phyloP scores from a whole-genome alignment of 805 yeast genomes.

The Starmerella ratchasimensis region DNA sequence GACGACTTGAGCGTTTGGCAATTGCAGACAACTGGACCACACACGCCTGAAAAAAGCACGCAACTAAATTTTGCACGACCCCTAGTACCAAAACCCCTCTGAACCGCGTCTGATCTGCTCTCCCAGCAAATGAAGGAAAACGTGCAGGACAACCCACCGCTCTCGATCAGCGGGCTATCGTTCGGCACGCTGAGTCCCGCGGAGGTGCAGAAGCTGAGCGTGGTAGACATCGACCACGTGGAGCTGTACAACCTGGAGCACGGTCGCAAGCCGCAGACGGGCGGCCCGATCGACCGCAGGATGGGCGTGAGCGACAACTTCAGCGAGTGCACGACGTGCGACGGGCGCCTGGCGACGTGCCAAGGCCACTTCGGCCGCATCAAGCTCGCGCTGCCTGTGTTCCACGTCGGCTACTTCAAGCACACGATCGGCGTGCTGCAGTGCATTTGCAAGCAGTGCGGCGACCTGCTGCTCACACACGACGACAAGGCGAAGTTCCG shows the following conservation, averaged over 20 bases:
- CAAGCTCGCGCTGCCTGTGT: slow-evolving; percentile 84
- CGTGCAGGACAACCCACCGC: slow-evolving; percentile 68
- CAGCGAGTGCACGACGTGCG: slow-evolving; percentile 82
- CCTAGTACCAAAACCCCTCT: no score
- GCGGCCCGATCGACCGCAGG: slow-evolving; percentile 80
- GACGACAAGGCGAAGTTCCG: slow-evolving; percentile 53
- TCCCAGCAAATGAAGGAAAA: slow-evolving; percentile 32
- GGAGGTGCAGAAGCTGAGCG: slow-evolving; percentile 85
- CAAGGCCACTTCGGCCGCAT: slow-evolving; percentile 98
- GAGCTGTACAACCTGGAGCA: slow-evolving; percentile 84
- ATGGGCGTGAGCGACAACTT: slow-evolving; percentile 91
- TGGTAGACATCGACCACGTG: slow-evolving; percentile 82
- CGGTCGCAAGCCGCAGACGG: slow-evolving; percentile 65
- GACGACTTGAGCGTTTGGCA: no score
- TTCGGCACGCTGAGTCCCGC: slow-evolving; percentile 87
- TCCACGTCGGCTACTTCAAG: slow-evolving; percentile 95
- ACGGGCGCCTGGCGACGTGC: slow-evolving; percentile 81
- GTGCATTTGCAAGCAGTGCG: slow-evolving; percentile 80
- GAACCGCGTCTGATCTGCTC: no score
- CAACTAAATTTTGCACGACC: no score
- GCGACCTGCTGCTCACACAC: slow-evolving; percentile 62
- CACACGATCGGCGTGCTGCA: slow-evolving; percentile 78
- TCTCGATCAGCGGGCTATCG: slow-evolving; percentile 76
- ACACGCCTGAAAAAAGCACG: no score
- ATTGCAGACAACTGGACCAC: no score